Evolutionary conservation across 1,284 basidiomycete species (phyloP).

Genomic region (Malassezia cuniculi): DNA sequence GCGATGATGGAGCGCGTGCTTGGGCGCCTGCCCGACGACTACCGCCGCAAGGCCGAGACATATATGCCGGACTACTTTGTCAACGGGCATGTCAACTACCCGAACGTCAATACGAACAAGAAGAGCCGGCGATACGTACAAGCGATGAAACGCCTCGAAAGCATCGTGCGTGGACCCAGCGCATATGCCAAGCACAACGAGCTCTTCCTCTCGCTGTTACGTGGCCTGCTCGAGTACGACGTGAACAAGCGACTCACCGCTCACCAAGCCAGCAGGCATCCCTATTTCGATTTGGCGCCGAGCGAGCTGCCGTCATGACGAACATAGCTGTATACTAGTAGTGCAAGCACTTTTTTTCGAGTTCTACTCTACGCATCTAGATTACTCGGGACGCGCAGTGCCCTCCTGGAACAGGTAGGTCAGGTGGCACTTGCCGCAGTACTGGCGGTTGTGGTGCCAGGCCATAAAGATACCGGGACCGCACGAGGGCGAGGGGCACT

Average conservation of each 20-base stretch:
- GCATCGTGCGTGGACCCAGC: slow-evolving; percentile 57
- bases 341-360: neutral
- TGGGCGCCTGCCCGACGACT: slow-evolving; percentile 83
- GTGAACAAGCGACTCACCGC: slow-evolving; percentile 53
- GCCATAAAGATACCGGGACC: slow-evolving; percentile 44
- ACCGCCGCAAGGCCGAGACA: slow-evolving; percentile 49
- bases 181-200: slow-evolving; percentile 50
- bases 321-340: too few relatives aligned
- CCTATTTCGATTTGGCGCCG: slow-evolving; percentile 35
- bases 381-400: slow-evolving; percentile 18
- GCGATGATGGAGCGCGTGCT: slow-evolving; percentile 99
- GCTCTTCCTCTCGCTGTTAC: slow-evolving; percentile 74
- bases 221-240: slow-evolving; percentile 78
- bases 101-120: slow-evolving; percentile 68
- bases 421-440: slow-evolving; percentile 46
- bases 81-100: slow-evolving; percentile 73
- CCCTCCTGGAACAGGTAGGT: slow-evolving; percentile 45
- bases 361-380: too few relatives aligned
- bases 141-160: slow-evolving; percentile 68
- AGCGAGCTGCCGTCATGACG: slow-evolving; percentile 33
- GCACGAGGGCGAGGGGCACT: slow-evolving; percentile 58
- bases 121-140: slow-evolving; percentile 89
- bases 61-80: slow-evolving; percentile 88
- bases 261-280: slow-evolving; percentile 35
- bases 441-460: slow-evolving; percentile 45